Base-by-base conservation (phyloP, 2,329 filamentous ascomycete species). In the Penicillium crustosum region DNA sequence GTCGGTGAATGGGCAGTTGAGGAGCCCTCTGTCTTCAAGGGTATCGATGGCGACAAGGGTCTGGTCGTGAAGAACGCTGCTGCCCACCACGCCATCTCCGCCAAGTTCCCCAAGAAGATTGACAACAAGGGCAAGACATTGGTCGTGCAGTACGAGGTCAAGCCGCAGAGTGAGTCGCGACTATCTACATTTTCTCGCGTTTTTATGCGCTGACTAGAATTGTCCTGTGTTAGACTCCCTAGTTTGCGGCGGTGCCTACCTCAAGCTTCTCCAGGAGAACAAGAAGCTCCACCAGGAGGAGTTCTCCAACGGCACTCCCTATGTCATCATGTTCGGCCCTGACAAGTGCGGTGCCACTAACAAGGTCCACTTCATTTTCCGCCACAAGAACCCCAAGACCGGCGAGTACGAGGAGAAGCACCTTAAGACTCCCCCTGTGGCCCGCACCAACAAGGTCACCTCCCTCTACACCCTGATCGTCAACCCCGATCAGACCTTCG, bases 401-500 rank as follows among this genome's bases (percentile, higher is more conserved):
- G 93, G 93, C 82, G 91, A 97, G 80, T 99, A 99, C 73, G 93
- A 99, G 86, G 94, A 99, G 90, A 99, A 99, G 89, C 94, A 99
- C 81, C 85, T 99, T 64, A 87, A 85, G 75, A 85, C 84, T 70
- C 89, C 93, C 65, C 93, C 94, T 61, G 84, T 88, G 59, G 93
- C 93, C 74, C 89, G 88, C 76, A 94, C 96, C 72, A 84, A 87
- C 82, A 97, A 97, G 88, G 89, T 91, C 63, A 90, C 90, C 63
- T 89, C 93, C 77, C 89, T 99, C 63, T 99, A 99, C 85, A 97
- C 94, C 61, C 85, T 99, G 70, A 91, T 97, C 70, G 91, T 99
- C 75, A 90, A 93, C 78, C 92, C 93, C 71, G 93, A 99, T 83
- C 95, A 97, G 84, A 93, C 90, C 71, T 97, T 90, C 78, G 84